phyloP scores from a whole-genome alignment of 768 basidiomycete genomes.

The Suillus cothurnatus region DNA sequence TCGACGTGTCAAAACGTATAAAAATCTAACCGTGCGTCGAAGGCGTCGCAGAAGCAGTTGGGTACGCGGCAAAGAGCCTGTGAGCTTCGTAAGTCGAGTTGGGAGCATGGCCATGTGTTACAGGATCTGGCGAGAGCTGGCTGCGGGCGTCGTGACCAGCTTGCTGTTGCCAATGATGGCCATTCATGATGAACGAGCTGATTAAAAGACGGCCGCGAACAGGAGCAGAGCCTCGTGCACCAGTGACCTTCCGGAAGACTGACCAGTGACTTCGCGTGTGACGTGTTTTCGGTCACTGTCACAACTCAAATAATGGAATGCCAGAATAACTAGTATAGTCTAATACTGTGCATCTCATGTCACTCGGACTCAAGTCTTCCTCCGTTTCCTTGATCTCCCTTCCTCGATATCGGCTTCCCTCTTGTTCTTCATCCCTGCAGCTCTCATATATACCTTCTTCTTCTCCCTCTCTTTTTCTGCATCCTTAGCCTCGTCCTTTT shows the following conservation, averaged over 20 bases:
- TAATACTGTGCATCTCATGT: neutral
- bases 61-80: slow-evolving; percentile 64
- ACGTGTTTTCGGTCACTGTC: slow-evolving; percentile 7
- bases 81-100: slow-evolving; percentile 71
- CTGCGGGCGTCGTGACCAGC: slow-evolving; percentile 18
- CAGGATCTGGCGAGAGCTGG: slow-evolving; percentile 16
- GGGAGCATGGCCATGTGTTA: slow-evolving; percentile 23
- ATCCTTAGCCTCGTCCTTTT: slow-evolving; percentile 64
- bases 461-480: slow-evolving; percentile 74
- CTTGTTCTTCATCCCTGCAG: slow-evolving; percentile 71
- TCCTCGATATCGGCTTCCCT: slow-evolving; percentile 63
- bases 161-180: slow-evolving; percentile 28
- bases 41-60: slow-evolving; percentile 77
- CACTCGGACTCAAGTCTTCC: slow-evolving; percentile 39
- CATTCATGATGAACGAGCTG: slow-evolving; percentile 23
- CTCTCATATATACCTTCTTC: slow-evolving; percentile 75
- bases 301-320: slow-evolving; percentile 5
- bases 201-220: slow-evolving; percentile 5
- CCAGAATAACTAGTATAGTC: neutral
- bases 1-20: neutral
- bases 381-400: slow-evolving; percentile 55
- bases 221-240: slow-evolving; percentile 10
- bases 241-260: slow-evolving; percentile 4
- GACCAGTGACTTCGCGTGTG: slow-evolving; percentile 2
- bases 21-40: slow-evolving; percentile 63